These are phyloP conservation scores for Gentiana dahurica DNA, from an alignment of 257 asterid species.

Conservation along the genomic window DNA sequence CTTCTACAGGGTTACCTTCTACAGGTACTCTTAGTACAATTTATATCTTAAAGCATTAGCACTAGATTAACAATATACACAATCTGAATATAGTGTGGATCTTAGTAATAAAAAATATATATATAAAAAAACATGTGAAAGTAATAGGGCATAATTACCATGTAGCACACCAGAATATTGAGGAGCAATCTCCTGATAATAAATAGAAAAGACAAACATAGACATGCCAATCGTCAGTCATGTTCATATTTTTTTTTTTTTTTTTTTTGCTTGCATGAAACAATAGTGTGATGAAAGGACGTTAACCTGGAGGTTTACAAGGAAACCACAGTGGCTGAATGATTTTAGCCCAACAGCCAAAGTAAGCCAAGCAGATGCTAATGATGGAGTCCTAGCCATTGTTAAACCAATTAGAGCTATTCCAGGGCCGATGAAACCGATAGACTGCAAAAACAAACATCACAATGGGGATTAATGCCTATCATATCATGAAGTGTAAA, in stretches of 20 bases:
- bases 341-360: slow-evolving; percentile 91
- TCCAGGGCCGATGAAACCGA: slow-evolving; percentile 83
- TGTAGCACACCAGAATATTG: slow-evolving; percentile 91
- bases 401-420: slow-evolving; percentile 74
- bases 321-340: slow-evolving; percentile 95
- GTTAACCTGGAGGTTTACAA: slow-evolving; percentile 88
- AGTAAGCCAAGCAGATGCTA: slow-evolving; percentile 95
- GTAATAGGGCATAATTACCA: slow-evolving; percentile 35
- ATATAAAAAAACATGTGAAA: neutral
- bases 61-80: neutral
- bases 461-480: slow-evolving; percentile 3
- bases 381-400: slow-evolving; percentile 54
- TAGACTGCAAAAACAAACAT: slow-evolving; percentile 41
- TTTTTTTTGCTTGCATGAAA: slow-evolving; percentile 12
- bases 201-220: slow-evolving; percentile 8
- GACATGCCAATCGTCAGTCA: slow-evolving; percentile 2
- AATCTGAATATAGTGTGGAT: no score
- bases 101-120: no score
- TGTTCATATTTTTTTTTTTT: neutral
- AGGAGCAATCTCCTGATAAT: slow-evolving; percentile 84
- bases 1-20: no score
- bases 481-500: neutral
- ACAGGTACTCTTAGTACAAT: no score
- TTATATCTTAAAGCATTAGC: no score
- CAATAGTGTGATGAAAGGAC: slow-evolving; percentile 14